Evolutionary conservation across 805 yeast species (phyloP), one percentile per base, ranked within the genome.

Genomic region (Blastobotrys muscicola): DNA sequence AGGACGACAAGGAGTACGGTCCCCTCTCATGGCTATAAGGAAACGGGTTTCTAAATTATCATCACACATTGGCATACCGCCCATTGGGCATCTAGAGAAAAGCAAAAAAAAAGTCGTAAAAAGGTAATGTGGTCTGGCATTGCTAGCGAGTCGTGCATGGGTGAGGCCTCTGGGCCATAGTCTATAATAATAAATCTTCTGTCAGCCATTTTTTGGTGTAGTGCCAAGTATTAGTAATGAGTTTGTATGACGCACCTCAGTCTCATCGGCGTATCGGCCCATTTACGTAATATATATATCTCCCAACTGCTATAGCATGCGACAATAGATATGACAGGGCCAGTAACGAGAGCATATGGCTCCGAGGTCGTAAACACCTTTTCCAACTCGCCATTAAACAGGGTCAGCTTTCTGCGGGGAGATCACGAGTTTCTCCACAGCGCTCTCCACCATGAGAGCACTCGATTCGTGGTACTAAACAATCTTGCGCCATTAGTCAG

Each of bases 371-470:
- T 26, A 39, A 61, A 64, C 16, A 66, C 66, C 48, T 75, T 68
- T 51, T 71, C 76, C 14, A 71, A 71, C 11, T 75, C 69, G 46
- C 75, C 74, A 4, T 64, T 82, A 45, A 79, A 81, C 58, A 62
- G 90, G 45, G 75, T 82, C 4, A 73, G 82, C 12, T 82, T 80
- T 51, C 61, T 81, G 40, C 63, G 90, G 32, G 74, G 74, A 16
- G 75, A 81, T 55, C 37, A 60, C 12, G 71, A 66, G 26, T 79
- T 78, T 51, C 69, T 82, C 30, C 50, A 62, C 39, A 54, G 57
- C 34, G 74, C 78, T 4, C 59, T 74, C 13, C 50, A 49, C 15
- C 75, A 73, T 47, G 64, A 69, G 2, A 59, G 70, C 2, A 62
- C 85, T 1, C 61, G 74, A 41, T 73, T 80, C 45, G 56, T 82